Conservation (phyloP, 176 grass and related monocot genomes). For the Musa beccarii region DNA sequence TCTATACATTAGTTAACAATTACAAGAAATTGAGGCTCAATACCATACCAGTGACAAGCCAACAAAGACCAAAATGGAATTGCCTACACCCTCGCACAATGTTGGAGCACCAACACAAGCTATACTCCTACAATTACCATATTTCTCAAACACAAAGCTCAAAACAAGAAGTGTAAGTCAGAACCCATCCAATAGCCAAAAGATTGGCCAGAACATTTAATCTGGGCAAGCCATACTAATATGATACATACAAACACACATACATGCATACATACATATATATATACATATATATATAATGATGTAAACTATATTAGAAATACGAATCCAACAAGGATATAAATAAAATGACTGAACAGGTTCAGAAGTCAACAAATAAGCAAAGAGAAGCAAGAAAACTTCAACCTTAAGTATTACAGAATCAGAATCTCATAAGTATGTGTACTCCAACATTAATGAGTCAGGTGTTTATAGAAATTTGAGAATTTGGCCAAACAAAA, state of each 20-base stretch:
- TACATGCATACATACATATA: too few species aligned
- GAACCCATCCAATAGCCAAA: background rate
- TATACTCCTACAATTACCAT: conserved; percentile 16
- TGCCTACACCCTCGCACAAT: conserved; percentile 7
- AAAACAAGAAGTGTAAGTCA: background rate
- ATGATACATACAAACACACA: background rate
- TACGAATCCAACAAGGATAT: background rate
- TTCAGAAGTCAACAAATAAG: background rate
- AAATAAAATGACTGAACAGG: background rate
- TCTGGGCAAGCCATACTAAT: background rate
- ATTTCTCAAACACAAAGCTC: background rate
- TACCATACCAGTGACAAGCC: conserved; percentile 18
- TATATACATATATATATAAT: too few species aligned
- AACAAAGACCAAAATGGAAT: conserved; percentile 13
- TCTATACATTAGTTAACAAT: background rate
- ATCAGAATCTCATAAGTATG: background rate
- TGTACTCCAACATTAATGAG: background rate
- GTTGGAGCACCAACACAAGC: conserved; percentile 7
- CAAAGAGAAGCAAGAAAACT: background rate
- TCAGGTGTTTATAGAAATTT: background rate
- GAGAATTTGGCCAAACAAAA: background rate
- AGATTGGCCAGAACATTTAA: background rate
- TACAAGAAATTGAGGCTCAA: background rate
- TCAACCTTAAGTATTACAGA: background rate
- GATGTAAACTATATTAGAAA: too few species aligned